phyloP scores from a whole-genome alignment of 73 alveolate genomes.

The Uronychia binucleata region DNA sequence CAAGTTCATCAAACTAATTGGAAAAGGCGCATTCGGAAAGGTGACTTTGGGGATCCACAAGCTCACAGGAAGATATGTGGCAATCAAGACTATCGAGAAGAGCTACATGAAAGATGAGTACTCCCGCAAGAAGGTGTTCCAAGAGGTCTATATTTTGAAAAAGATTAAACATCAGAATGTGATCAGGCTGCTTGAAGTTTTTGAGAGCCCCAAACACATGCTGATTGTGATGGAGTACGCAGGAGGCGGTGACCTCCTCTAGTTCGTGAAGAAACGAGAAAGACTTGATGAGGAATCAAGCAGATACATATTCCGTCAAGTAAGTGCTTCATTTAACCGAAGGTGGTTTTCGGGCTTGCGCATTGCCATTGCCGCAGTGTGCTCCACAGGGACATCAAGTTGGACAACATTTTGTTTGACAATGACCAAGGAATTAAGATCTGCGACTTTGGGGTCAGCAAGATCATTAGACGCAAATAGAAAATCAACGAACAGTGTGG shows the following conservation, averaged over 20 bases:
- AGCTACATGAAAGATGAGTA: conserved; percentile 61
- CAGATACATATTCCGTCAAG: conserved; percentile 1
- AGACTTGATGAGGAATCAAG: conserved; percentile 82
- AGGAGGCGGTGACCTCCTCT: conserved; percentile 72
- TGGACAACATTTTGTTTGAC: conserved; percentile 88
- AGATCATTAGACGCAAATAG: conserved; percentile 76
- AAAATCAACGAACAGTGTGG: conserved; percentile 95
- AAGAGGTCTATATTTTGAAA: conserved; percentile 55
- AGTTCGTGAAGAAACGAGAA: conserved; percentile 49
- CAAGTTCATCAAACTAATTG: conserved; percentile 56
- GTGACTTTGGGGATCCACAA: conserved; percentile 71
- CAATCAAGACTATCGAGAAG: conserved; percentile 68
- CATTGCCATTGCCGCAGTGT: conserved; percentile 64
- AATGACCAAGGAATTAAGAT: conserved; percentile 77
- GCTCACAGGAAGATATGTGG: conserved; percentile 73
- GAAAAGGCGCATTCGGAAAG: conserved; percentile 80
- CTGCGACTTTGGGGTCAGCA: conserved; percentile 95
- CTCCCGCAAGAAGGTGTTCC: conserved; percentile 51
- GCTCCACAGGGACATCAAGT: conserved; percentile 90
- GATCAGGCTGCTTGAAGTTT: conserved; percentile 70
- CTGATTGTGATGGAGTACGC: conserved; percentile 72
- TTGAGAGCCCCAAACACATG: conserved; percentile 65
- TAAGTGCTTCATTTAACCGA: conserved; percentile 58
- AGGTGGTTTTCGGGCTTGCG: conserved; percentile 75
- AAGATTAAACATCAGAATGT: conserved; percentile 60